These are phyloP conservation scores for Proliferodiscus dingleyae DNA, from an alignment of 2,329 filamentous ascomycete species.

Conservation along the genomic window DNA sequence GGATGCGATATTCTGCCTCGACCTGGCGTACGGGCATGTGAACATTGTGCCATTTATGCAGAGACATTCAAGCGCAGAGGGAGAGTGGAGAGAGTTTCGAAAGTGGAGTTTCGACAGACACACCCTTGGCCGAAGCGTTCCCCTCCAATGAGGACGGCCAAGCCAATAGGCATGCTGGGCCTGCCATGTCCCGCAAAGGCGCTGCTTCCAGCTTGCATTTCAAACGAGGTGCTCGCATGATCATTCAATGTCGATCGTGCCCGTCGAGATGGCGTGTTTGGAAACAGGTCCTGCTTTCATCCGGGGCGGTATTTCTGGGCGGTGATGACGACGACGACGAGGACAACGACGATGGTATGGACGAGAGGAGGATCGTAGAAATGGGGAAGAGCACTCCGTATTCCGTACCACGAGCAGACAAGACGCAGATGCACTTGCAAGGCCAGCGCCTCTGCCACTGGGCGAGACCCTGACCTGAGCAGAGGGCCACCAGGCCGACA, in stretches of 20 bases:
- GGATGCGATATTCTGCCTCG: no score
- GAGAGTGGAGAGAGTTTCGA: neutral
- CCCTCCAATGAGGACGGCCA: neutral
- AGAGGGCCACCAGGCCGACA: no score
- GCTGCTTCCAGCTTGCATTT: slow-evolving; percentile 6
- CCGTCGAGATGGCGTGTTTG: slow-evolving; percentile 20
- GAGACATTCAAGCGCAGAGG: neutral
- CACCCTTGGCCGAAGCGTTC: slow-evolving; percentile 1
- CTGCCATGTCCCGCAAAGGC: neutral
- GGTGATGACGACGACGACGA: neutral
- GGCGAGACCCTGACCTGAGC: no score
- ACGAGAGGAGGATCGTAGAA: neutral
- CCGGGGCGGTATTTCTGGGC: neutral
- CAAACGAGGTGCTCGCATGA: slow-evolving; percentile 26
- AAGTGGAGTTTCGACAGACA: neutral
- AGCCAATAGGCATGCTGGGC: neutral
- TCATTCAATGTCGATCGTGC: slow-evolving; percentile 24
- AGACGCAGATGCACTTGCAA: no score
- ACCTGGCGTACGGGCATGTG: slow-evolving; percentile 8
- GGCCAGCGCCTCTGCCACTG: no score
- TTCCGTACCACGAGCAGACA: no score
- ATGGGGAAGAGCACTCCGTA: no score
- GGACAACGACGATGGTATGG: neutral
- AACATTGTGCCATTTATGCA: neutral
- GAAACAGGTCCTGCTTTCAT: no score